Evolutionary conservation across 129 eudicot species (phyloP).

Genomic region (Lonicera japonica): DNA sequence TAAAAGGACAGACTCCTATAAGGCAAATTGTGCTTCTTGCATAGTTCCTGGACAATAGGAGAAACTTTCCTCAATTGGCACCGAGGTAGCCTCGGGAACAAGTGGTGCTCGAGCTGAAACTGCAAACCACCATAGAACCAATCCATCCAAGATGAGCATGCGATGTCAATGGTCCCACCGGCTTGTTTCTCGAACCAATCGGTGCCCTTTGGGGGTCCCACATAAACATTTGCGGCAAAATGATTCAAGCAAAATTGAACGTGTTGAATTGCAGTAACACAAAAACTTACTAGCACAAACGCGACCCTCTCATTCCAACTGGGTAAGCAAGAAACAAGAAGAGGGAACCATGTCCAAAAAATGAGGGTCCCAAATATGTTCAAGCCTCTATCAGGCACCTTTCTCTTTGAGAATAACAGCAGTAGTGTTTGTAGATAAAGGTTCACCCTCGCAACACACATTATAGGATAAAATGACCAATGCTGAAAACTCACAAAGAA

Average conservation of each 20-base stretch:
- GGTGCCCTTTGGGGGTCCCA: slow-evolving; percentile 72
- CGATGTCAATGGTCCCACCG: slow-evolving; percentile 71
- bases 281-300: slow-evolving; percentile 67
- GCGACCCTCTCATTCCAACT: slow-evolving; percentile 72
- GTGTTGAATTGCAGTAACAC: slow-evolving; percentile 65
- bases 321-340: slow-evolving; percentile 73
- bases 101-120: slow-evolving; percentile 88
- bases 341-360: slow-evolving; percentile 94
- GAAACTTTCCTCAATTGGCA: slow-evolving; percentile 75
- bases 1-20: slow-evolving; percentile 64
- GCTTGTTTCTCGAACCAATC: slow-evolving; percentile 97
- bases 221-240: slow-evolving; percentile 69
- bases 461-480: slow-evolving; percentile 64
- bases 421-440: slow-evolving; percentile 73
- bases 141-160: slow-evolving; percentile 72
- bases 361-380: slow-evolving; percentile 73
- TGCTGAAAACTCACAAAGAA: slow-evolving; percentile 85
- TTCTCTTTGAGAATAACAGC: slow-evolving; percentile 58
- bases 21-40: slow-evolving; percentile 90
- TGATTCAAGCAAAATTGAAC: slow-evolving; percentile 81
- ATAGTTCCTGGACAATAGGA: slow-evolving; percentile 58
- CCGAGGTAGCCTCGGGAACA: slow-evolving; percentile 90
- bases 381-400: slow-evolving; percentile 52
- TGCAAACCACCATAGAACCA: slow-evolving; percentile 94
- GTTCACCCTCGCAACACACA: slow-evolving; percentile 78